Evolutionary conservation across 768 basidiomycete genomes (phyloP).

Genomic region (Phylloporus sp.): DNA sequence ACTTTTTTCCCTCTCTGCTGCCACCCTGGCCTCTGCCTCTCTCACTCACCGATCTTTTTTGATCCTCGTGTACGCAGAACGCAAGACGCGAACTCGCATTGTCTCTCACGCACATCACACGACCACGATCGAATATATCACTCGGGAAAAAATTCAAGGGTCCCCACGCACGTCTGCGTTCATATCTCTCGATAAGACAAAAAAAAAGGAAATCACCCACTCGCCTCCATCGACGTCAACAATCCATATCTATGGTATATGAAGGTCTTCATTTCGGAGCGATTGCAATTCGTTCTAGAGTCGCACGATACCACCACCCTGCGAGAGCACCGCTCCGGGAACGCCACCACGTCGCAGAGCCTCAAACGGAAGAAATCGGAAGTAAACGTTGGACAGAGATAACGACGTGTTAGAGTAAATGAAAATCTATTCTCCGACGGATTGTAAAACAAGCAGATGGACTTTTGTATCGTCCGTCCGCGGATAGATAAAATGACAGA

Average conservation of each 20-base stretch:
- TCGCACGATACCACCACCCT: not conserved
- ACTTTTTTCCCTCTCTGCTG: not conserved
- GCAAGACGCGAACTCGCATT: not conserved
- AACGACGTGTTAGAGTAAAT: not conserved
- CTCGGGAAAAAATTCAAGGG: constrained; percentile 6
- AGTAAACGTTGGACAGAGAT: not conserved
- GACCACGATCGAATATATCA: not conserved
- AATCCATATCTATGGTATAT: constrained; percentile 9
- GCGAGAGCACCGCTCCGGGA: constrained; percentile 2
- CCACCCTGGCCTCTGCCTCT: not conserved
- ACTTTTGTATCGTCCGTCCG: too few relatives aligned
- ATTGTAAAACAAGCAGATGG: too few relatives aligned
- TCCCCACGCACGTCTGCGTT: constrained; percentile 5
- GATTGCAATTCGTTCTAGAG: not conserved
- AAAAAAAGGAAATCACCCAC: not conserved
- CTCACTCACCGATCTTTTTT: constrained; percentile 2
- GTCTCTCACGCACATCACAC: not conserved
- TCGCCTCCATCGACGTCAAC: not conserved
- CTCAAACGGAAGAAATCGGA: not conserved
- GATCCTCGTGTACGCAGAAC: not conserved
- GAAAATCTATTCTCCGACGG: too few relatives aligned
- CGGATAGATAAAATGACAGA: too few relatives aligned
- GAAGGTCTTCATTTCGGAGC: constrained; percentile 16
- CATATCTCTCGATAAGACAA: constrained; percentile 8
- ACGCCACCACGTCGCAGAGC: constrained; percentile 6